Base-by-base conservation (phyloP, 768 basidiomycete species). In the Hydnomerulius pinastri region DNA sequence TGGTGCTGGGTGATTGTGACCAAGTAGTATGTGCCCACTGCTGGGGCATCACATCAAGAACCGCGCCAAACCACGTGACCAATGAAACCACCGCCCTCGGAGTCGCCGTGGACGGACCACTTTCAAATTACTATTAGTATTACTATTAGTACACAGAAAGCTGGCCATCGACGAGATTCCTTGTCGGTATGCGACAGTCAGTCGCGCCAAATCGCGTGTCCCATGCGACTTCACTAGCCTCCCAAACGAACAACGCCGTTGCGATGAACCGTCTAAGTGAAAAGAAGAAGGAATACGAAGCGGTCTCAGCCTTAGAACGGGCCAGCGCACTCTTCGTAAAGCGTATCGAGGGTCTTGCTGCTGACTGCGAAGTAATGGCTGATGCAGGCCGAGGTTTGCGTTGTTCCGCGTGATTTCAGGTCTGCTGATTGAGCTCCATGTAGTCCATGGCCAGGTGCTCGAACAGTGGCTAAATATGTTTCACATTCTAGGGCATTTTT, bases 401-500 rank as follows among this genome's bases (percentile, higher is more conserved):
- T 20, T 6, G 6, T 4, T 17, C 32, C 13, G 3, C 30, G 6
- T n/a, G 25, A 5, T 7, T 8, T 4, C 9, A 7, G 21, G 2
- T 24, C 46, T 41, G 21, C 30, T 49, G 55, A 55, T 33, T 30
- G 13, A 13, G 29, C 17, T 28, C n/a, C 7, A 30, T 40, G 18
- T 43, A 90, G 88, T 86, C 28, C 85, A 86, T 54, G 88, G 88
- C 9, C 80, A 89, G 62, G 87, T 90, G 4, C 77, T 89, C 21
- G 82, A 82, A 50, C 87, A 90, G 54, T 90, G 87, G 88, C 85
- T 87, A 9, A 82, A 80, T 63, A 91, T 91, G 89, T 90, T 91
- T 60, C 78, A 82, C 56, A 88, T 88, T 45, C 71, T 91, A 42
- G 79, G 71, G 49, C 71, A 83, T 51, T 90, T 89, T 63, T 59